Base-by-base conservation (phyloP, 108 stramenopile genomes). In the Nitzschia putrida region DNA sequence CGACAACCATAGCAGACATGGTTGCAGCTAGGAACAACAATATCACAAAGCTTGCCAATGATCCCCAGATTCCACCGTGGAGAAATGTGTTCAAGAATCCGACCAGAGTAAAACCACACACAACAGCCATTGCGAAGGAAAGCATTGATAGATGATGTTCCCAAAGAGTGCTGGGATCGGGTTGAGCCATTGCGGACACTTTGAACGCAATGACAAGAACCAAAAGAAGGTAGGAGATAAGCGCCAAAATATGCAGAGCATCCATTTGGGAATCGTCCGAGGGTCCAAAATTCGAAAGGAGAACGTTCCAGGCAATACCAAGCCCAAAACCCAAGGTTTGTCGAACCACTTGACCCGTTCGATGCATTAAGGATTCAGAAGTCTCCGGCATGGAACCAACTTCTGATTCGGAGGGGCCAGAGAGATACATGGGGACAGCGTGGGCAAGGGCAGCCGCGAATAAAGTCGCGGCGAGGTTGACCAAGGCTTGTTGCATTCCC, bases 261-360 rank as follows among this genome's bases (percentile, higher is more conserved):
- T 71, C 58, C 47, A 71, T 12, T 26, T 44, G 22, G 2, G 61
- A 63, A 23, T 57, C 26, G 5, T 57, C 42, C 2, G 26, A 10
- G 8, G 69, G 58, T 20, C 45, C 57, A 49, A 71, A 71, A 10
- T 34, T 25, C 1, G 23, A 26, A 23, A 71, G 53, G 11, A 71
- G 39, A 7, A 71, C 69, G 54, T 71, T 71, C 69, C 69, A 71
- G 34, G 58, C 69, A 39, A 71, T 61, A 12, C 69, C 69, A 21
- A 71, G 34, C 21, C 69, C 69, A 61, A 71, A 71, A 22, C 69
- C 69, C 34, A 71, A 40, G 10, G 69, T 51, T 20, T 59, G 52
- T 42, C 50, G 45, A 41, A 71, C 29, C 25, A 71, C 54, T 16
- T 25, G 13, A 11, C 69, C 49, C 3, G 51, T 52, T 43, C 56